Evolutionary conservation across 73 alveolate genomes (phyloP).

Genomic region (Tetrahymena malaccensis): DNA sequence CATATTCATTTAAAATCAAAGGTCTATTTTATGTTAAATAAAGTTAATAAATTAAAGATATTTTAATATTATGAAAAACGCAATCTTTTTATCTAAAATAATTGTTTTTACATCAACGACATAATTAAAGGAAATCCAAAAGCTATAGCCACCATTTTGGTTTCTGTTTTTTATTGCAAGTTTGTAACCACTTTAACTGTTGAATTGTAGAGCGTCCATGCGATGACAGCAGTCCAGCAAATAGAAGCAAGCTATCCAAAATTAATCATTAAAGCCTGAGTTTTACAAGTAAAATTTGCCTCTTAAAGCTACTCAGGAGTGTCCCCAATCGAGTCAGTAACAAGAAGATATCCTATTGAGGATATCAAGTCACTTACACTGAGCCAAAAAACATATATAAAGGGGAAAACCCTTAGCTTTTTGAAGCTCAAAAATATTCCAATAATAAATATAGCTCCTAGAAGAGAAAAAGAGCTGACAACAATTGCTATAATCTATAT

Average conservation of each 20-base stretch:
- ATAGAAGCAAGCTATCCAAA: neutral
- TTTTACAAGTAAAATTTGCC: neutral
- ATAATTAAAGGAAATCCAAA: neutral
- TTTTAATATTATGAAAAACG: neutral
- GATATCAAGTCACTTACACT: neutral
- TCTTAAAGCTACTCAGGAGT: neutral
- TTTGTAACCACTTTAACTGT: neutral
- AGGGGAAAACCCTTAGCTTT: neutral
- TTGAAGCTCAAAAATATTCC: neutral
- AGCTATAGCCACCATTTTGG: neutral
- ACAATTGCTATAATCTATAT: neutral
- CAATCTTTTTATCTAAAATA: too few relatives aligned
- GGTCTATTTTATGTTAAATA: neutral
- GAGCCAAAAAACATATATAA: neutral
- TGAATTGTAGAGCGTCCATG: neutral
- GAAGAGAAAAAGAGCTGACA: neutral
- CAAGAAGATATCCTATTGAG: neutral
- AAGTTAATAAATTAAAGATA: neutral
- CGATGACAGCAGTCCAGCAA: neutral
- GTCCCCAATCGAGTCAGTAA: neutral
- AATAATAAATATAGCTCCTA: neutral
- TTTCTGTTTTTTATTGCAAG: neutral
- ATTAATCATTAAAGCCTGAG: neutral
- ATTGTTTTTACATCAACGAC: neutral
- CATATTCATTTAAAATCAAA: neutral